Evolutionary conservation across 108 stramenopile species (phyloP).

Genomic region (Discostella pseudostelligera): DNA sequence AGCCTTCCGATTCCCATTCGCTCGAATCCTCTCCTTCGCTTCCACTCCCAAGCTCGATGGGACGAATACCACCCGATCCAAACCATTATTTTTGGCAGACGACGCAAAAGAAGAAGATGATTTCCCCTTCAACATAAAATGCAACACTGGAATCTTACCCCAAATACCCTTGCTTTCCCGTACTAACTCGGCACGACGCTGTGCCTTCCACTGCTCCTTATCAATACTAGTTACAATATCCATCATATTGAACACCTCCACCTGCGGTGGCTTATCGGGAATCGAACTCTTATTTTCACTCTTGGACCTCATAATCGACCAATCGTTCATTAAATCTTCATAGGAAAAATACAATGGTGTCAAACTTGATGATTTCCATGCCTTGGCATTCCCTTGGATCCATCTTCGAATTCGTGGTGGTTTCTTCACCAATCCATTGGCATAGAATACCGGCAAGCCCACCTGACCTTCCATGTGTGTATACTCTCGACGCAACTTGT

Average conservation of each 20-base stretch:
- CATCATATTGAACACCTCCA: constrained; percentile 81
- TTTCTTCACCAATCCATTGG: constrained; percentile 54
- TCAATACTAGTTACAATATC: constrained; percentile 83
- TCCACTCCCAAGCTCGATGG: constrained; percentile 62
- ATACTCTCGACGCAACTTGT: constrained; percentile 41
- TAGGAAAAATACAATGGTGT: constrained; percentile 82
- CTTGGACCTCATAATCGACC: constrained; percentile 53
- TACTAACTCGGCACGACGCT: constrained; percentile 29
- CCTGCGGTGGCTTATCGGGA: constrained; percentile 54
- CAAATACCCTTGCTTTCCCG: constrained; percentile 35
- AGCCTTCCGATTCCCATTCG: constrained; percentile 68
- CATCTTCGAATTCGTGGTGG: constrained; percentile 39
- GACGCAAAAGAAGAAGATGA: no score
- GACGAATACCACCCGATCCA: constrained; percentile 60
- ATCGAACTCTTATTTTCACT: constrained; percentile 36
- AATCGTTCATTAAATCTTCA: constrained; percentile 75
- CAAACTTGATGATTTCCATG: constrained; percentile 39
- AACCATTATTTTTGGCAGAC: no score
- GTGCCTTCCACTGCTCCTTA: constrained; percentile 47
- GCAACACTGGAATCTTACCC: constrained; percentile 38
- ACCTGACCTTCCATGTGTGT: constrained; percentile 77
- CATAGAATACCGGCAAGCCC: constrained; percentile 81
- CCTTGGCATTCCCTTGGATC: constrained; percentile 39
- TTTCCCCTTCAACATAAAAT: constrained; percentile 22
- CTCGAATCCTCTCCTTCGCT: constrained; percentile 69